phyloP scores from a whole-genome alignment of 352 stramenopile genomes.

The Pythium chondricola region DNA sequence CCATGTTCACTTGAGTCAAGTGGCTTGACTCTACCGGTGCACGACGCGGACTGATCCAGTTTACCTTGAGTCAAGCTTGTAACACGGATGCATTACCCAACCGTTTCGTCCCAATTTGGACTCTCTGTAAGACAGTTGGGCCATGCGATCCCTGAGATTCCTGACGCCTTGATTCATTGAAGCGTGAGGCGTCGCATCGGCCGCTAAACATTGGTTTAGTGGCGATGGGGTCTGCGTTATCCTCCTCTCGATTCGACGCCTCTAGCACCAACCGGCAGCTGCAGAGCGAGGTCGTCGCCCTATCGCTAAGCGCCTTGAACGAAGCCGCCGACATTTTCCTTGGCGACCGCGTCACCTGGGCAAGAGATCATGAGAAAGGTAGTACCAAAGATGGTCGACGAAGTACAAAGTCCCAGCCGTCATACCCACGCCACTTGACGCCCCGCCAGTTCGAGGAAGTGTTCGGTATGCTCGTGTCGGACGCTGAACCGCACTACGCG shows the following conservation, averaged over 20 bases:
- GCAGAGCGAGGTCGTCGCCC: background rate
- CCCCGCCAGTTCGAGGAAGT: constrained; percentile 62
- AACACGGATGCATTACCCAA: background rate
- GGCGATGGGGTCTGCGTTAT: background rate
- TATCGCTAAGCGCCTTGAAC: background rate
- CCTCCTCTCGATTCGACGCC: background rate
- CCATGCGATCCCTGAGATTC: too few species aligned
- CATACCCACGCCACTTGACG: constrained; percentile 43
- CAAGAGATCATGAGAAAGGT: background rate
- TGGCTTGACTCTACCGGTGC: too few species aligned
- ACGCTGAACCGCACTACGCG: constrained; percentile 56
- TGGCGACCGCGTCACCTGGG: background rate
- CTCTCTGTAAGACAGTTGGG: too few species aligned
- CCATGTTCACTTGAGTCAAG: background rate
- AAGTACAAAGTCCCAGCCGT: background rate
- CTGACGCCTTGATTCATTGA: too few species aligned
- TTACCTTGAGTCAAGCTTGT: too few species aligned
- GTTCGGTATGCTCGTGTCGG: constrained; percentile 63
- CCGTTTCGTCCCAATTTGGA: too few species aligned
- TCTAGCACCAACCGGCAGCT: background rate
- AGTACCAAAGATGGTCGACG: background rate
- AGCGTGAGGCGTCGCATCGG: too few species aligned
- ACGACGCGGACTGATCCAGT: too few species aligned
- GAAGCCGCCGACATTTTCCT: background rate
- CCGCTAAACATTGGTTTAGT: too few species aligned